Evolutionary conservation across 768 basidiomycete species (phyloP), one percentile per base, ranked within the genome.

Genomic region (Imleria badia): DNA sequence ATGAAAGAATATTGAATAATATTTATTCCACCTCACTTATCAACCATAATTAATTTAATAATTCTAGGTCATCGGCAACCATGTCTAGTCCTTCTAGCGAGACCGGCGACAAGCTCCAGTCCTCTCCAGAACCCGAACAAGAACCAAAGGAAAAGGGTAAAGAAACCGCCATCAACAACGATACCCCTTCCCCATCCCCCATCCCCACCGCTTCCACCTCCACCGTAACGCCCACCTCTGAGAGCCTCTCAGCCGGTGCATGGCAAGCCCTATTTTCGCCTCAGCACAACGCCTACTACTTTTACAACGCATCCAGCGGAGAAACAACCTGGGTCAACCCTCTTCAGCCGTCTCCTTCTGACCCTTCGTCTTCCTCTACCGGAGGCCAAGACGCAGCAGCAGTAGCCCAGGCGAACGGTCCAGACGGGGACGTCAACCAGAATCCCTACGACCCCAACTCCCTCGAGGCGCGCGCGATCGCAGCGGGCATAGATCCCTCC

Each of bases 301-400:
- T 92, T 75, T 89, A 79, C 78, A 94, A 92, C 71, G 53, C 82
- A 11, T 69, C 73, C 55, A 91, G 91, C 0, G 77, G 85, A 49
- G 83, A 92, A 73, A 93, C 91, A 17, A 93, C 91, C 3, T 93
- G 91, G 91, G 73, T 75, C 29, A 93, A 93, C 64, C 91, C 91
- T 11, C 75, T 94, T 38, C 74, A 81, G 41, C 72, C 72, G 17
- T 54, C 69, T 19, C 50, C 72, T 34, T 56, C 72, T 30, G 54
- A 62, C 46, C 60, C 62, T 29, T 66, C 60, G 45, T 60, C 58
- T 36, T 46, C 58, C 26, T 60, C 66, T 31, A 56, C 56, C 34
- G 55, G 33, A n/a, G 54, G 38, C 40, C 48, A 60, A 58, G 51
- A 58, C 31, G 19, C 60, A 15, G 66, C 61, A 5, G 56, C 66